Evolutionary conservation across 108 stramenopile genomes (phyloP), one percentile per base, ranked within the genome.

Genomic region (Skeletonema costatum): DNA sequence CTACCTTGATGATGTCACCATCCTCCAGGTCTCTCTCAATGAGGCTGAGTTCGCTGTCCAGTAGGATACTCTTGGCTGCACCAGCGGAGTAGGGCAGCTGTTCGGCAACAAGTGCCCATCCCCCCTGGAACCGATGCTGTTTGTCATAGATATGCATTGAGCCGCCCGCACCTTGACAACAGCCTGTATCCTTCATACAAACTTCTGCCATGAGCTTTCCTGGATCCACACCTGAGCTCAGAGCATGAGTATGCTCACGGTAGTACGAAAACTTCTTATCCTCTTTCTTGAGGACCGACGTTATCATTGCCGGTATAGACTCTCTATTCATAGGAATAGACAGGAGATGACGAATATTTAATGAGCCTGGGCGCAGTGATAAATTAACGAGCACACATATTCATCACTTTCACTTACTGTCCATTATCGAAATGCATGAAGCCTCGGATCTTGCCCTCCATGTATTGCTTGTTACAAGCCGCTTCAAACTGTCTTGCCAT

Each of bases 371-470:
- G 16, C 13, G 7, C 50, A 3, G 14, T 46, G 50, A 51, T 21
- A 51, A 51, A 19, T 46, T 14, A 4, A 46, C 14, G 3, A 19
- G 19, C 50, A 25, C 12, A 51, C 17, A 0, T 19, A 19, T 51
- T 21, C 1, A 21, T 6, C 14, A 14, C 17, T 21, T 19, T 5
- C 0, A 51, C 50, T 51, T 19, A 51, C 76, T 90, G 88, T 0
- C 88, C 88, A 46, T 89, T 89, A 69, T 90, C 87, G 5, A 90
- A 64, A 68, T 90, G 89, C 89, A 90, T 90, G 75, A 90, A 90
- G 1, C 89, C 89, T 61, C 78, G 31, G 39, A 78, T 78, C 78
- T 74, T 73, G 16, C 68, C 68, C 41, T 11, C 13, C 78, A 74
- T 67, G 56, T 78, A 78, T 32, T 78, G 65, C 32, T 73, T 60